Evolutionary conservation across 208 protist genomes (phyloP).

Genomic region (Wallacemonas rigidus): DNA sequence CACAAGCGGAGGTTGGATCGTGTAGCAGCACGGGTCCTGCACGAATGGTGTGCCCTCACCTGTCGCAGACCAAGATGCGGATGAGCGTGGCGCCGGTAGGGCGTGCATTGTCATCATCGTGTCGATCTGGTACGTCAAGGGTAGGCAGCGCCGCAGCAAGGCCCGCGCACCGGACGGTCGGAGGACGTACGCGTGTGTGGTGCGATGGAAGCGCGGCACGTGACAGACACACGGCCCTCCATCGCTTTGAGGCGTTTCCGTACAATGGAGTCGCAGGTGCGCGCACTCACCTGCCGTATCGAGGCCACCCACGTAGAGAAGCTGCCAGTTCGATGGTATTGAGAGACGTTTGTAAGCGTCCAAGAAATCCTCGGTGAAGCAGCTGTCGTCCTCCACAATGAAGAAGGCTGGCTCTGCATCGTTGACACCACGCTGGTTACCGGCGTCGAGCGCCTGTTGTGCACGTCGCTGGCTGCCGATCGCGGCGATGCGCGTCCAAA

Average conservation of each 20-base stretch:
- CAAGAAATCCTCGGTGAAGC: slow-evolving; percentile 28
- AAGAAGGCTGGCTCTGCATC: slow-evolving; percentile 32
- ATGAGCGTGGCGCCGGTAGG: not conserved
- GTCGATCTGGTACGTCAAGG: slow-evolving; percentile 84
- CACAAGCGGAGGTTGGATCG: slow-evolving; percentile 81
- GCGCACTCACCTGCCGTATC: slow-evolving; percentile 67
- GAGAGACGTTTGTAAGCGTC: slow-evolving; percentile 24
- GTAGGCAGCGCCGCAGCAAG: slow-evolving; percentile 62
- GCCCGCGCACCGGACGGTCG: slow-evolving; percentile 51
- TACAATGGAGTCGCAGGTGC: slow-evolving; percentile 21
- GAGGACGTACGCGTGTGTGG: slow-evolving; percentile 83
- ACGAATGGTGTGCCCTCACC: slow-evolving; percentile 35
- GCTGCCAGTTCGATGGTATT: slow-evolving; percentile 73
- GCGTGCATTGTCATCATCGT: slow-evolving; percentile 84
- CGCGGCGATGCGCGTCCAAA: slow-evolving; percentile 74
- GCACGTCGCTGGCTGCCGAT: slow-evolving; percentile 6
- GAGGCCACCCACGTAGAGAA: slow-evolving; percentile 85
- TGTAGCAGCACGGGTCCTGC: slow-evolving; percentile 65
- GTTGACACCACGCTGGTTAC: not conserved
- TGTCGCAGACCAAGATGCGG: not conserved
- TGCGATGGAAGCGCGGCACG: slow-evolving; percentile 85
- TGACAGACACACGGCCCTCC: slow-evolving; percentile 29
- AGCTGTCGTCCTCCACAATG: slow-evolving; percentile 6
- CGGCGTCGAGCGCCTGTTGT: not conserved
- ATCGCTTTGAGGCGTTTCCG: slow-evolving; percentile 19